phyloP scores from a whole-genome alignment of 495 filamentous ascomycete species.

The Beverwykella pulmonaria region DNA sequence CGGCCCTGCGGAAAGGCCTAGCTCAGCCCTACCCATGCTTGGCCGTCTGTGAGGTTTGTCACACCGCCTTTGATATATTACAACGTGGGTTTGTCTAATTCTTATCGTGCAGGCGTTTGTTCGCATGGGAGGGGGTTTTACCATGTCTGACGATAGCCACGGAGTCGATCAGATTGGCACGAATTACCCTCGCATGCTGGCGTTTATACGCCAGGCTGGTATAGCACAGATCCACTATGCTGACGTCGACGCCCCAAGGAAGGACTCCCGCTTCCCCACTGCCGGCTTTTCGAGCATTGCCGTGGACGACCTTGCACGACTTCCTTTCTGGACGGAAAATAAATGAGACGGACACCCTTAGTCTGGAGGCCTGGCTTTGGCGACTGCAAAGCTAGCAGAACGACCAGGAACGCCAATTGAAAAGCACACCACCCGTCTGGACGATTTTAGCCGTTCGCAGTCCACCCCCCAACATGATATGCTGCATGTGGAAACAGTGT shows the following conservation, averaged over 20 bases:
- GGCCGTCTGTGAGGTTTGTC: slow-evolving; percentile 73
- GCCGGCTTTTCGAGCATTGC: slow-evolving; percentile 33
- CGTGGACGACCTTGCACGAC: slow-evolving; percentile 26
- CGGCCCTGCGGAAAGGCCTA: slow-evolving; percentile 85
- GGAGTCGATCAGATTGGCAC: slow-evolving; percentile 76
- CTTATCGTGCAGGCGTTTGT: slow-evolving; percentile 56
- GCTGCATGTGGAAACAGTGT: neutral
- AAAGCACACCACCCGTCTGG: neutral
- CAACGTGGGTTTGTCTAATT: slow-evolving; percentile 15
- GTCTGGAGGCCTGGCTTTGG: neutral
- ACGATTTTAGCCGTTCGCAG: neutral
- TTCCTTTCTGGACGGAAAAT: slow-evolving; percentile 27
- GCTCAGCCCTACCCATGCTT: slow-evolving; percentile 83
- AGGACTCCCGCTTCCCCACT: slow-evolving; percentile 36
- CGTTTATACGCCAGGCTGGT: slow-evolving; percentile 57
- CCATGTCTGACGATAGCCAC: slow-evolving; percentile 90
- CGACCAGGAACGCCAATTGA: neutral
- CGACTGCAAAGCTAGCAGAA: neutral
- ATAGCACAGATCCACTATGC: slow-evolving; percentile 47
- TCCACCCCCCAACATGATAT: neutral
- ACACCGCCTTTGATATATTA: slow-evolving; percentile 13
- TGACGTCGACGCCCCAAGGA: slow-evolving; percentile 11
- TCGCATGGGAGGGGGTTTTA: slow-evolving; percentile 73
- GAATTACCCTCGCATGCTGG: slow-evolving; percentile 63
- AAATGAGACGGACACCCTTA: slow-evolving; percentile 1